Base-by-base conservation (phyloP, 2,329 filamentous ascomycete genomes). In the Pseudocercospora eumusae region DNA sequence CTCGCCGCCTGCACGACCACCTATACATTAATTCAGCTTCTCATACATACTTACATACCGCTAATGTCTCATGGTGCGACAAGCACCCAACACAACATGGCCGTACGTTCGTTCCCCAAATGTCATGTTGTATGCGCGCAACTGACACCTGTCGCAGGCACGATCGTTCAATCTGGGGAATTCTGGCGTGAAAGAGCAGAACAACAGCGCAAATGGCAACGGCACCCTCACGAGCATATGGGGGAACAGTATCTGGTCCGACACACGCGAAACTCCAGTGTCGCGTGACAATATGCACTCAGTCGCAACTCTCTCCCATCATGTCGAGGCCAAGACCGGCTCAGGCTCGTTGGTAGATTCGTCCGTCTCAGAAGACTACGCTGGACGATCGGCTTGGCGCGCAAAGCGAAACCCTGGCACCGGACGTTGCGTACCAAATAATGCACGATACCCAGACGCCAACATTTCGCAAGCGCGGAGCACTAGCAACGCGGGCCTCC, bases 311-410 rank as follows among this genome's bases (percentile, higher is more conserved):
- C 56, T 64, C 4, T 31, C 56, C 11, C 76, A 77, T 20, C 69
- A 73, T 27, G 66, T 81, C 42, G 83, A 84, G 67, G 82, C 79
- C 59, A 85, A 88, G 70, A 87, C 86, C 3, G 89, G 89, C 54
- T 91, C 89, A 5, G 83, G 86, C 64, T 89, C 88, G 62, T 80
- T 92, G 42, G 82, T 90, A 63, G 82, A 85, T 49, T 85, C 86
- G 45, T 90, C 89, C 9, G 88, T 91, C 70, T 84, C 85, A 18
- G 88, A 90, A 68, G 79, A 82, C 52, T 90, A 88, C 86, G 76
- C 75, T 28, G 56, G 56, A 47, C 45, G 79, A 79, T 50, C 77
- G 80, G 56, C 78, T 65, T 78, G 81, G 40, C 82, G 84, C 15
- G 54, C 56, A 25, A 67, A 66, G 45, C 64, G 66, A 57, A 63